phyloP scores from a whole-genome alignment of 163 green algal genomes.

The Scenedesmus sp. region DNA sequence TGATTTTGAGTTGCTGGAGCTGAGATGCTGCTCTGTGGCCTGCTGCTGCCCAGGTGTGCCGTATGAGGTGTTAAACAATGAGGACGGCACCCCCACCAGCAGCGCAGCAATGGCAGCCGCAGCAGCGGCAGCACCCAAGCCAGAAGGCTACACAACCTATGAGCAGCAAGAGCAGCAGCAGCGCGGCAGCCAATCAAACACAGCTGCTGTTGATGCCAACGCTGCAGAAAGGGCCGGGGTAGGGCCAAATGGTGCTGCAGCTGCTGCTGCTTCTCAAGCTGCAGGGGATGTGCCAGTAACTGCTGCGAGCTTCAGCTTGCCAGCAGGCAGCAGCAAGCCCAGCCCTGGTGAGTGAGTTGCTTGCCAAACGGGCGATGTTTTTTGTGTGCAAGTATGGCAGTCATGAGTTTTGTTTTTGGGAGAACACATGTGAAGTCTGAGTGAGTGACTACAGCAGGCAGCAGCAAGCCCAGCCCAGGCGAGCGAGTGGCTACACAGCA shows the following conservation, averaged over 20 bases:
- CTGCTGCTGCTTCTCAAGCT: neutral
- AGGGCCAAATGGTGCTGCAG: neutral
- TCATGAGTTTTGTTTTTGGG: too few species aligned
- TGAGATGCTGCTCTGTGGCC: neutral
- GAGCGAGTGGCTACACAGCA: too few species aligned
- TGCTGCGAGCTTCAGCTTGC: neutral
- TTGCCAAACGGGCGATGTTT: neutral
- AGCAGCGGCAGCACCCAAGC: neutral
- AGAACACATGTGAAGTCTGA: too few species aligned
- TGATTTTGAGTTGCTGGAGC: neutral
- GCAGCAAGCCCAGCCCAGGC: too few species aligned
- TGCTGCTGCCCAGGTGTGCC: neutral
- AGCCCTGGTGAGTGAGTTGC: neutral
- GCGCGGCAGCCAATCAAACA: neutral
- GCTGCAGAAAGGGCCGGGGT: neutral
- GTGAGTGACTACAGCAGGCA: too few species aligned
- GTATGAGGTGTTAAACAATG: neutral
- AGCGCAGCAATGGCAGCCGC: constrained; percentile 15
- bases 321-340: neutral
- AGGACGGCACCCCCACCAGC: neutral
- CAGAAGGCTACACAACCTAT: neutral
- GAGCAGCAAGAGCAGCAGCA: neutral
- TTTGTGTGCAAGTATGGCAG: too few species aligned
- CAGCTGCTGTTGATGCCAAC: neutral
- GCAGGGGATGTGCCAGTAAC: neutral